Conservation (phyloP, 306 rosid genomes). For the Gynostemma pentaphyllum region DNA sequence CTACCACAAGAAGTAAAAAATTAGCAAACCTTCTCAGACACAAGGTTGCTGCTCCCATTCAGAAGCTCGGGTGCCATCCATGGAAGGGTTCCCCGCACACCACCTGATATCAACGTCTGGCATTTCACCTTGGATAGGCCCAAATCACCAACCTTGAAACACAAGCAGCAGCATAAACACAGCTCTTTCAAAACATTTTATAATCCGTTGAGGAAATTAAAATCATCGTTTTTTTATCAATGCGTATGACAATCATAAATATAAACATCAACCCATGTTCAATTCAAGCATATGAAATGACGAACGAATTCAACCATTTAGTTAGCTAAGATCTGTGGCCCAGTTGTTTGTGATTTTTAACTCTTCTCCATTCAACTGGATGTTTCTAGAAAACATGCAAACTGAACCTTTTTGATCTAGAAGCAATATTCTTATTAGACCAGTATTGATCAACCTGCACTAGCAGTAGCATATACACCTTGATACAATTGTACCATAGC, state of each 20-base stretch:
- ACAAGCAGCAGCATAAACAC: constrained; percentile 13
- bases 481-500: no score
- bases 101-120: constrained; percentile 75
- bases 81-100: constrained; percentile 90
- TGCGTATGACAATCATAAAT: not conserved
- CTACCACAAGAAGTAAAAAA: not conserved
- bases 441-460: no score
- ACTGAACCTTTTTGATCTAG: no score
- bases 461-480: no score
- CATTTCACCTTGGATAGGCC: constrained; percentile 92
- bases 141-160: constrained; percentile 74
- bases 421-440: no score
- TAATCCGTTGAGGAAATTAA: not conserved
- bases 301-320: not conserved
- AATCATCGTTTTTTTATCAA: no score
- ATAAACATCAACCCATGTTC: not conserved
- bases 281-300: not conserved
- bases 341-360: no score
- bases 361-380: no score
- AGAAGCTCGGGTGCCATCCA: constrained; percentile 97
- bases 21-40: constrained; percentile 71
- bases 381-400: no score
- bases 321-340: no score
- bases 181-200: not conserved
- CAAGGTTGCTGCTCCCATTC: constrained; percentile 88